Base-by-base conservation (phyloP, 169 alveolate genomes). In the Cryptosporidium viatorum region DNA sequence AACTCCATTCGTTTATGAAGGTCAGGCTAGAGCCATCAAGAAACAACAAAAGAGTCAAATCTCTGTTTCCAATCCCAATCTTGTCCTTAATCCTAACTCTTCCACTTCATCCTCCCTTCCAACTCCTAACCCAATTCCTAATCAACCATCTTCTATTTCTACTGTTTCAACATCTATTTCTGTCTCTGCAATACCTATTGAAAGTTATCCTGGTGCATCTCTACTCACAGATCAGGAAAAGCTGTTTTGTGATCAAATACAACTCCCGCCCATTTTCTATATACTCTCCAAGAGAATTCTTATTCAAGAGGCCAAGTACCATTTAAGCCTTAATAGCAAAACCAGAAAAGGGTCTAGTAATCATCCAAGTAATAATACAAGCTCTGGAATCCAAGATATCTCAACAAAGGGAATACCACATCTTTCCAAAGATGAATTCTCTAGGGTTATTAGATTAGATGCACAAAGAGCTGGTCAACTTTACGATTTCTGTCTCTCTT, bases 381-480 rank as follows among this genome's bases (percentile, higher is more conserved):
- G 43, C 68, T 41, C 48, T 9, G 48, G 48, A 7, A 69, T 50
- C 84, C 65, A 89, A 68, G 55, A 89, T 10, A 10, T 26, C 67
- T 26, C 67, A 23, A 10, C 29, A 9, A 21, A 55, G 3, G 71
- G 52, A n/a, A 65, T 65, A 37, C 71, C 71, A 1, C 71, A 65
- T 29, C 68, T 80, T 21, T 21, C 69, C 7, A 92, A 84, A 31
- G 94, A 92, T 37, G 92, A 91, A 29, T 80, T 80, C 26, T 80
- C 89, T 3, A 92, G 92, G 71, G 94, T 91, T 12, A 71, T 92
- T 16, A 80, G 92, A 58, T 60, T 92, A 23, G 92, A 92, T 43
- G 94, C 93, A 39, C 92, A 92, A 29, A 92, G 91, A 39, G 94
- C 92, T 14, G 94, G 94, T 0, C 93, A 86, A 59, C 74, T 92